phyloP scores from a whole-genome alignment of 345 rosid species.

The Noccaea bulbosa region DNA sequence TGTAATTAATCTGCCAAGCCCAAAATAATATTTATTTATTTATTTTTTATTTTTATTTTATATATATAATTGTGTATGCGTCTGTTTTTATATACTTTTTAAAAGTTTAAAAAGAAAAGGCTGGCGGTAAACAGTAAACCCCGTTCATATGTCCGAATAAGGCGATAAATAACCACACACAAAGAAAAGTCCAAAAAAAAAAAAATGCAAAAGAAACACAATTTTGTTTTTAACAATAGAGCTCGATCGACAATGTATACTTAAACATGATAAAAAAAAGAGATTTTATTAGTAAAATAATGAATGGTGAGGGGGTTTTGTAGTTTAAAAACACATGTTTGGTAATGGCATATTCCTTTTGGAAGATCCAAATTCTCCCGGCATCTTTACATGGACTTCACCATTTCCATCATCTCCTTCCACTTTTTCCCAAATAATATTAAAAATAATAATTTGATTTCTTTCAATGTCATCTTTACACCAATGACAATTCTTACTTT shows the following conservation, averaged over 20 bases:
- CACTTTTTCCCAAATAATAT: constrained; percentile 26
- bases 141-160: constrained; percentile 23
- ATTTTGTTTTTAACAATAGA: constrained; percentile 1
- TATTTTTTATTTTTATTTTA: no score
- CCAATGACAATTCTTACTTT: constrained; percentile 38
- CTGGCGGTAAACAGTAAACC: constrained; percentile 17
- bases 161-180: background rate
- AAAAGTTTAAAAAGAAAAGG: background rate
- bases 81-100: background rate
- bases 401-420: constrained; percentile 42
- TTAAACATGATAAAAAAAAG: background rate
- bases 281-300: constrained; percentile 14
- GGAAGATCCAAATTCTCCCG: constrained; percentile 46
- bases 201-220: background rate
- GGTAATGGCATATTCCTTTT: constrained; percentile 47
- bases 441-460: constrained; percentile 24
- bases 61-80: background rate
- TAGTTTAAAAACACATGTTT: constrained; percentile 39
- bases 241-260: constrained; percentile 9
- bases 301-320: constrained; percentile 23
- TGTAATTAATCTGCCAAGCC: background rate
- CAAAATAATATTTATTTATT: no score
- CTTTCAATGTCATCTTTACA: constrained; percentile 44
- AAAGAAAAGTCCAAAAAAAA: background rate
- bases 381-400: constrained; percentile 41